Percentiles rank a stretch among this genome's conserved stretches.
These are phyloP conservation scores for Pyrus pyrifolia DNA, from an alignment of 306 rosid genomes.

Conservation along the genomic window DNA sequence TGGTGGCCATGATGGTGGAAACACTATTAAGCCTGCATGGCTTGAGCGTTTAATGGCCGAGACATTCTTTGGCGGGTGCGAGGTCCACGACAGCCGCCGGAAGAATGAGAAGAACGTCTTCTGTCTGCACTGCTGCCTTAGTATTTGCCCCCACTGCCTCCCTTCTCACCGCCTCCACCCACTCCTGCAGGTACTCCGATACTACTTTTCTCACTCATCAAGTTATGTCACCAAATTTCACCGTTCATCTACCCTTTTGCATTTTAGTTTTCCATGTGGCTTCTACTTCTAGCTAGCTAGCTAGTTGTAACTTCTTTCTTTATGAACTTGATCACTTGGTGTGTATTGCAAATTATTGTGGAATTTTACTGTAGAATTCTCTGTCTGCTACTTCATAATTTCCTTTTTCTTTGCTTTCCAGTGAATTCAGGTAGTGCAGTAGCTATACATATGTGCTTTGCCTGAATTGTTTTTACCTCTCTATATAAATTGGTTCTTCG, in stretches of 20 bases:
- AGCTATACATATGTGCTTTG: not conserved
- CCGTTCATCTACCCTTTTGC: not conserved
- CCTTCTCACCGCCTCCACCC: constrained; percentile 73
- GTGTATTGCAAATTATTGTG: not conserved
- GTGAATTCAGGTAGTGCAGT: not conserved
- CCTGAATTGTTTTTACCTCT: not conserved
- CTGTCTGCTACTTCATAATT: not conserved
- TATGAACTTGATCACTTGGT: not conserved
- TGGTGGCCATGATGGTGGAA: constrained; percentile 4
- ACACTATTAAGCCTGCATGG: constrained; percentile 80
- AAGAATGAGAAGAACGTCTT: constrained; percentile 96
- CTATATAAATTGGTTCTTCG: not conserved
- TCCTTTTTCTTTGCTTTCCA: not conserved
- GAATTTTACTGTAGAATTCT: not conserved
- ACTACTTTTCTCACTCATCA: not conserved
- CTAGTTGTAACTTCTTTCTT: not conserved
- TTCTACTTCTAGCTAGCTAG: not conserved
- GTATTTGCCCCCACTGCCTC: constrained; percentile 93
- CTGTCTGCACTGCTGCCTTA: constrained; percentile 82
- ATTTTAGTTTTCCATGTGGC: not conserved
- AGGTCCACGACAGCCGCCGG: constrained; percentile 71
- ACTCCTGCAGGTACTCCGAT: constrained; percentile 71
- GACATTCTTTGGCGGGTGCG: constrained; percentile 92
- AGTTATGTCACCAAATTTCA: not conserved
- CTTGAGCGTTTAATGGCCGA: constrained; percentile 64